Base-by-base conservation (phyloP, 2,329 filamentous ascomycete species). In the Eurotiales sp. region DNA sequence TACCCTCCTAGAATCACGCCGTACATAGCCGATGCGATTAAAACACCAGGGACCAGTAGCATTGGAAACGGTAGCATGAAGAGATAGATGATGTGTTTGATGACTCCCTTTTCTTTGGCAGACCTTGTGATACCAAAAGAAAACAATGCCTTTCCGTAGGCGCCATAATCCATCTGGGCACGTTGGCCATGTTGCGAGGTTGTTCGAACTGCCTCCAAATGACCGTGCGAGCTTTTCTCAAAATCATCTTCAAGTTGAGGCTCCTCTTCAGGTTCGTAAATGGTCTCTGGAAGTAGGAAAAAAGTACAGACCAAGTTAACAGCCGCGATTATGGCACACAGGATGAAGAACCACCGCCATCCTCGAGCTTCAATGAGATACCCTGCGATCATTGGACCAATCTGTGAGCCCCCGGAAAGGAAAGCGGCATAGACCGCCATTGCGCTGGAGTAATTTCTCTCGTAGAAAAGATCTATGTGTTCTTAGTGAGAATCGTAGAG, bases 271-370 rank as follows among this genome's bases (percentile, higher is more conserved):
- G 57, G 61, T 5, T 63, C 58, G 32, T 64, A 70, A 21, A 59
- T 59, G 2, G 67, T 71, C 47, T 71, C 68, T 1, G 66, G 68
- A 6, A 68, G 56, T n/a, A 69, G 53, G 52, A 69, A 60, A n/a
- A 70, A 58, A 7, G 61, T 61, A 7, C 58, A 55, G 14, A 64
- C 49, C 3, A 69, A 47, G 50, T 70, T 68, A 17, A 59, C 54
- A 1, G 56, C 62, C 12, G 55, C 61, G 11, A 70, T 51, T 32
- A 70, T 70, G 3, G 62, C 52, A 41, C 62, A 64, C 17, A 70
- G 58, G 25, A 65, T 67, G 53, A 69, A 70, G 49, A 66, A 68
- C 66, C 66, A 71, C 11, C 68, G 57, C 68, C 68, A 70, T n/a
- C 68, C 68, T 25, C 56, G 57, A 10, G 61, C 57, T 21, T 59